These are phyloP conservation scores for Geosmithia flava DNA, from an alignment of 2,329 filamentous ascomycete species.

Conservation along the genomic window DNA sequence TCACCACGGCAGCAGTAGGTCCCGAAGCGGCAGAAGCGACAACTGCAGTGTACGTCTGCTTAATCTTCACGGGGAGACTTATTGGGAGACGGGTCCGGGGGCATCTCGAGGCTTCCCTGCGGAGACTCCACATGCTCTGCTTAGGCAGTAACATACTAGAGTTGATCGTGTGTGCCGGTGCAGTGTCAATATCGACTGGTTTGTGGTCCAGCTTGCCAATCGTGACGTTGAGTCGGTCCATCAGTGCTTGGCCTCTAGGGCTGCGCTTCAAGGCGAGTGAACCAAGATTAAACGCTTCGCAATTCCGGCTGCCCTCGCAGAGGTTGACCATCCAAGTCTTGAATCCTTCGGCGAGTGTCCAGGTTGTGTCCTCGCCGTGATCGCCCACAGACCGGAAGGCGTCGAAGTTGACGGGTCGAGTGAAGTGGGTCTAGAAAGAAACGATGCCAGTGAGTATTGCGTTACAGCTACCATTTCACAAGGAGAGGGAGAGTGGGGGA, in stretches of 20 bases:
- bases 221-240: conserved; percentile 31
- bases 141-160: conserved; percentile 40
- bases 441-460: conserved; percentile 6
- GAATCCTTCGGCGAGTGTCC: conserved; percentile 13
- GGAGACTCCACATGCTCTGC: conserved; percentile 36
- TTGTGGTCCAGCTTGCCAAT: conserved; percentile 29
- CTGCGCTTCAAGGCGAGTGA: conserved; percentile 36
- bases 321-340: conserved; percentile 17
- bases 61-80: not conserved
- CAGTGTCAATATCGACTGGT: conserved; percentile 14
- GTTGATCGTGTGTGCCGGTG: conserved; percentile 40
- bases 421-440: conserved; percentile 34
- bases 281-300: conserved; percentile 39
- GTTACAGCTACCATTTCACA: not conserved
- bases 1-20: not conserved
- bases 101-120: conserved; percentile 5
- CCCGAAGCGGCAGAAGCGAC: not conserved
- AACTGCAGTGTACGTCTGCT: not conserved
- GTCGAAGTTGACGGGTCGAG: conserved; percentile 62
- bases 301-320: conserved; percentile 24
- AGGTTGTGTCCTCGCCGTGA: conserved; percentile 23
- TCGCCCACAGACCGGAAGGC: conserved; percentile 80
- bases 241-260: conserved; percentile 30
- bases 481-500: not conserved
- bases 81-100: not conserved